phyloP scores from a whole-genome alignment of 1,284 basidiomycete species.

The Porogramme epimiltina region DNA sequence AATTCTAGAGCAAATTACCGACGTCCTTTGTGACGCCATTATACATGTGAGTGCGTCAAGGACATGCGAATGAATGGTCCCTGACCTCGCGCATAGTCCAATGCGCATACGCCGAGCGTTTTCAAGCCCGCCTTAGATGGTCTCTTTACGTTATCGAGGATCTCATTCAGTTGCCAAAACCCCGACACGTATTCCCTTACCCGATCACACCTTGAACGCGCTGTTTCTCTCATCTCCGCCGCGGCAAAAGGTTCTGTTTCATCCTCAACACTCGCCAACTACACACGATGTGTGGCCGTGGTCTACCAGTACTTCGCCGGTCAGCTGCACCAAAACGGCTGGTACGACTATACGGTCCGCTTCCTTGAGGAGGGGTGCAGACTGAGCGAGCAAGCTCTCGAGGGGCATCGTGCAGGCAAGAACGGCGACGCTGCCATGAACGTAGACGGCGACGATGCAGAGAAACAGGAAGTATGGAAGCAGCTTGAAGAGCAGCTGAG shows the following conservation, averaged over 20 bases:
- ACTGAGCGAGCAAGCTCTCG: slow-evolving; percentile 50
- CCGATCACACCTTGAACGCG: slow-evolving; percentile 50
- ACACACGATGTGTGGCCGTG: slow-evolving; percentile 65
- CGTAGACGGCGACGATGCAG: slow-evolving; percentile 26
- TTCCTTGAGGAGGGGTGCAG: slow-evolving; percentile 65
- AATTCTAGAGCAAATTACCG: slow-evolving; percentile 34
- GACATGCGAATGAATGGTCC: not conserved
- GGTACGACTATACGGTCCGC: slow-evolving; percentile 60
- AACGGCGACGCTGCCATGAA: slow-evolving; percentile 9
- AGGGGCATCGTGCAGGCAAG: slow-evolving; percentile 10
- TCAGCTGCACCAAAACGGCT: slow-evolving; percentile 59
- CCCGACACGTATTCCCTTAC: slow-evolving; percentile 52
- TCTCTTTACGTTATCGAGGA: slow-evolving; percentile 59
- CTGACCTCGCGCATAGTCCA: slow-evolving; percentile 1
- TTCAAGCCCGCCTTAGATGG: slow-evolving; percentile 60
- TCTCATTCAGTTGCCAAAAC: slow-evolving; percentile 43
- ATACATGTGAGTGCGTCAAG: not conserved
- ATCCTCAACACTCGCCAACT: slow-evolving; percentile 41
- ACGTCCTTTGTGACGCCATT: slow-evolving; percentile 34
- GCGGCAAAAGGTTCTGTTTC: not conserved
- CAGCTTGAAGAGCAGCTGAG: slow-evolving; percentile 65
- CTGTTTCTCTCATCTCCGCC: slow-evolving; percentile 26
- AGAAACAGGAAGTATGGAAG: slow-evolving; percentile 53
- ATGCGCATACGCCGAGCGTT: slow-evolving; percentile 38
- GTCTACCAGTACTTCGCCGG: slow-evolving; percentile 69